Conservation (phyloP, 805 yeast species). For the Zygosaccharomyces lentus region DNA sequence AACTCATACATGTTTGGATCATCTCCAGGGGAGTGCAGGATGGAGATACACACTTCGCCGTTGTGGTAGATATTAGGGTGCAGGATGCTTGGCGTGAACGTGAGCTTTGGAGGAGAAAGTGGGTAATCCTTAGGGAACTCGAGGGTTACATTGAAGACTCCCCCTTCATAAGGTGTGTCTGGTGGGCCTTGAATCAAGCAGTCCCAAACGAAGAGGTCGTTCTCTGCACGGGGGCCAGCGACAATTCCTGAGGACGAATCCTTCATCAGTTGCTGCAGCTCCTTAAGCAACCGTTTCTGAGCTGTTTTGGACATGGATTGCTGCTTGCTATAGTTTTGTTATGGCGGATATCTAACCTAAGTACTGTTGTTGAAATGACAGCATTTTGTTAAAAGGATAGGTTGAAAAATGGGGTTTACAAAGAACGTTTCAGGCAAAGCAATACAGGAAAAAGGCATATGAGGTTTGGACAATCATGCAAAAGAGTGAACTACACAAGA, state of each 20-base stretch:
- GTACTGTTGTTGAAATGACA: neutral
- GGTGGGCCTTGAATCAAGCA: slow-evolving; percentile 80
- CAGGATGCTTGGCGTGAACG: slow-evolving; percentile 72
- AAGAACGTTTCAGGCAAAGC: neutral
- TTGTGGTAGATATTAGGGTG: slow-evolving; percentile 94
- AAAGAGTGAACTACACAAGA: neutral
- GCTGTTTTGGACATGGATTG: slow-evolving; percentile 52
- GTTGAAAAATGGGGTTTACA: neutral
- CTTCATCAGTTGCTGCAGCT: slow-evolving; percentile 75
- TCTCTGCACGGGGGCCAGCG: slow-evolving; percentile 83
- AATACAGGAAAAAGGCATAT: neutral
- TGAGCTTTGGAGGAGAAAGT: slow-evolving; percentile 71
- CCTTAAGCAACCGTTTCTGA: slow-evolving; percentile 79
- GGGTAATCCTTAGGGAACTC: slow-evolving; percentile 79
- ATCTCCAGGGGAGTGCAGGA: slow-evolving; percentile 93
- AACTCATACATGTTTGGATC: slow-evolving; percentile 94
- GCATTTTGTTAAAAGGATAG: neutral
- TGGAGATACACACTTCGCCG: slow-evolving; percentile 94
- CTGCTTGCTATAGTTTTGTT: neutral
- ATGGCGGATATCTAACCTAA: neutral
- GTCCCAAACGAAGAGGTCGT: slow-evolving; percentile 75
- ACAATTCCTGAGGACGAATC: slow-evolving; percentile 94
- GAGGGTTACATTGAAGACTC: slow-evolving; percentile 74
- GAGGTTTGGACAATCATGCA: neutral
- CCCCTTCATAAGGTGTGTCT: slow-evolving; percentile 81